Percentiles rank a stretch among this genome's conserved stretches.
phyloP scores from a whole-genome alignment of 2,329 filamentous ascomycete genomes.

The Thelonectria discophora region DNA sequence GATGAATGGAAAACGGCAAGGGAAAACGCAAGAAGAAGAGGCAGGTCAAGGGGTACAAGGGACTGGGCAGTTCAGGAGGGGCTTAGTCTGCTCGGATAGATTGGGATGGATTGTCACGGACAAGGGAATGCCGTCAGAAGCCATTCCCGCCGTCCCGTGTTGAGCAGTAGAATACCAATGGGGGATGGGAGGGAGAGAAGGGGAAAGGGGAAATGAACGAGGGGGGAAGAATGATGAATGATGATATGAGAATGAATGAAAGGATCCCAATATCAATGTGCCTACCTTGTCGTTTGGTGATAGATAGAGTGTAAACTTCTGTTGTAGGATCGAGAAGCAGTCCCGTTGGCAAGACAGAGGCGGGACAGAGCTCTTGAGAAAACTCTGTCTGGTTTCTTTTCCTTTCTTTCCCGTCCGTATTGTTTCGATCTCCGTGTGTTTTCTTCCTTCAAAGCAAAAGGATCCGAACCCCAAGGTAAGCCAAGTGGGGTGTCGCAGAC shows the following conservation, averaged over 20 bases:
- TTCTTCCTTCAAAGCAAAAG: slow-evolving; percentile 23
- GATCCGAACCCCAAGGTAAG: slow-evolving; percentile 26
- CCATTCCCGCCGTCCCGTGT: slow-evolving; percentile 26
- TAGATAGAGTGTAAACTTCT: slow-evolving; percentile 10
- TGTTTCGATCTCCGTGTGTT: slow-evolving; percentile 12
- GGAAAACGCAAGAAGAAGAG: neutral
- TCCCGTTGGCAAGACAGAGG: neutral
- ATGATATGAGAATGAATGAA: slow-evolving; percentile 11
- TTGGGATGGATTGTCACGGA: slow-evolving; percentile 21
- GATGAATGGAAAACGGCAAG: slow-evolving; percentile 10
- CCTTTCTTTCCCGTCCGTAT: slow-evolving; percentile 6
- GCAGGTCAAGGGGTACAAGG: slow-evolving; percentile 10
- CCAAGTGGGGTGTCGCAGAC: slow-evolving; percentile 36
- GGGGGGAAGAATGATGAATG: slow-evolving; percentile 16
- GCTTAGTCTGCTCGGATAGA: slow-evolving; percentile 24
- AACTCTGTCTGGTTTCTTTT: slow-evolving; percentile 10
- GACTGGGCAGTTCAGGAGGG: slow-evolving; percentile 21
- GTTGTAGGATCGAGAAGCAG: slow-evolving; percentile 6
- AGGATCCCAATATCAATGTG: slow-evolving; percentile 6
- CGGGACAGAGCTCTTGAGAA: slow-evolving; percentile 1
- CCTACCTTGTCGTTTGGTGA: slow-evolving; percentile 23
- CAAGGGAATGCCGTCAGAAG: slow-evolving; percentile 34
- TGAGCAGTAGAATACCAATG: slow-evolving; percentile 32
- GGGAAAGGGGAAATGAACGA: slow-evolving; percentile 29
- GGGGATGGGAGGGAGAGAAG: slow-evolving; percentile 15